Conservation (phyloP, 176 grass and related monocot genomes). For the Oryza rufipogon region DNA sequence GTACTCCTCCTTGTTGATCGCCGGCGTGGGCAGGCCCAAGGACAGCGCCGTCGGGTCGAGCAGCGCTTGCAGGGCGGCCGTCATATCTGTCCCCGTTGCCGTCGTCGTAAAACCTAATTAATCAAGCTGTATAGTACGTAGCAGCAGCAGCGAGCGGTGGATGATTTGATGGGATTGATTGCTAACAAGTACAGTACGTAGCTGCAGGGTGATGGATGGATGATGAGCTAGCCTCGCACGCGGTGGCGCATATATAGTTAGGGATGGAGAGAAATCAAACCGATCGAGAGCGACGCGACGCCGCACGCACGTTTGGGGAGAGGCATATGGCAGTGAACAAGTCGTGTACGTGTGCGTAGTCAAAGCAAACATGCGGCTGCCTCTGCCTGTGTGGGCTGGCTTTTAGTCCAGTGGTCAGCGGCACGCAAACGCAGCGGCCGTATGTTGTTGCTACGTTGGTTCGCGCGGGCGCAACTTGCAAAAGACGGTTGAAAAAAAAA, state of each 20-base stretch:
- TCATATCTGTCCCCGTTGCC: constrained; percentile 12
- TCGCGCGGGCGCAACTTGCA: constrained; percentile 15
- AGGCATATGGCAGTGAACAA: not conserved
- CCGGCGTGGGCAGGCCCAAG: constrained; percentile 29
- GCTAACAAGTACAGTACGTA: too few relatives aligned
- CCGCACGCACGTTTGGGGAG: constrained; percentile 18
- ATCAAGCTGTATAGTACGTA: not conserved
- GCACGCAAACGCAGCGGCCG: constrained; percentile 18
- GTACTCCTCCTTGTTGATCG: constrained; percentile 59
- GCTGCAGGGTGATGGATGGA: too few relatives aligned
- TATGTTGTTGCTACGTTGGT: constrained; percentile 39
- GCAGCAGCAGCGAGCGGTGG: not conserved
- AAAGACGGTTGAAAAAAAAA: not conserved
- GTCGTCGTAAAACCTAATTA: not conserved
- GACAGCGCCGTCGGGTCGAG: constrained; percentile 39
- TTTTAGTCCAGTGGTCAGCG: not conserved
- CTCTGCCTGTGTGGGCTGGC: not conserved
- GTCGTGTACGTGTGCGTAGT: not conserved
- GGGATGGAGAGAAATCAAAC: too few relatives aligned
- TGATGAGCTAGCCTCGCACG: not conserved
- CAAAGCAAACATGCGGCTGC: constrained; percentile 51
- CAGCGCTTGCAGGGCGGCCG: constrained; percentile 34
- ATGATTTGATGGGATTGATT: too few relatives aligned
- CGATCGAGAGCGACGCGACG: not conserved
- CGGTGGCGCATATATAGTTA: not conserved